phyloP scores from a whole-genome alignment of 306 rosid species.

The Sphenostylis stenocarpa region DNA sequence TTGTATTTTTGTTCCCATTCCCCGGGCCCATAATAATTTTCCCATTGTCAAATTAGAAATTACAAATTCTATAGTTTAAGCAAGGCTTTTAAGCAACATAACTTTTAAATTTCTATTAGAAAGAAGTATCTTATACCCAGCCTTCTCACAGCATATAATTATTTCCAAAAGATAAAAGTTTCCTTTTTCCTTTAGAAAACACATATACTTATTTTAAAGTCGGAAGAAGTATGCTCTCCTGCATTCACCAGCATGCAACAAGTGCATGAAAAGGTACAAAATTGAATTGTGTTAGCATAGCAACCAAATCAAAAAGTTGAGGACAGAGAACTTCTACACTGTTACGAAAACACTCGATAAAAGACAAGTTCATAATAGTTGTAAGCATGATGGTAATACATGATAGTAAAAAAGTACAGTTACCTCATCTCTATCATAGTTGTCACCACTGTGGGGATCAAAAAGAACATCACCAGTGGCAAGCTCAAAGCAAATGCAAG shows the following conservation, averaged over 20 bases:
- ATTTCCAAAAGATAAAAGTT: not conserved
- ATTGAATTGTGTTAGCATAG: not conserved
- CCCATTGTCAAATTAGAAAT: not conserved
- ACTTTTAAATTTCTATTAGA: not conserved
- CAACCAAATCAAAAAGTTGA: not conserved
- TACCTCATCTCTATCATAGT: slow-evolving; percentile 89
- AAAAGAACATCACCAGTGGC: slow-evolving; percentile 89
- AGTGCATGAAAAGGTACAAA: not conserved
- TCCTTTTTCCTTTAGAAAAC: not conserved
- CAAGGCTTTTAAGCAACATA: not conserved
- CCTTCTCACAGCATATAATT: not conserved
- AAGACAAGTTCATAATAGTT: not conserved
- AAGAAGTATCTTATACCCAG: not conserved
- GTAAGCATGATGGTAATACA: not conserved
- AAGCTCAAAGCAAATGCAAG: slow-evolving; percentile 87
- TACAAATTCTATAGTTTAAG: slow-evolving; percentile 9
- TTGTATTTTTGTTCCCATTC: not conserved
- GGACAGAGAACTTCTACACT: not conserved
- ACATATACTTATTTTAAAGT: not conserved
- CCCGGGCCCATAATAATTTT: not conserved
- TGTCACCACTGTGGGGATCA: slow-evolving; percentile 86
- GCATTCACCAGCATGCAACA: not conserved
- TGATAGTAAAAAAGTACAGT: slow-evolving; percentile 10
- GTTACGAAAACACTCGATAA: not conserved
- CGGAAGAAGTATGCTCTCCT: not conserved